A percentile compares a stretch with the other conserved stretches of the same genome.
These are phyloP conservation scores for Suillus spraguei DNA, from an alignment of 768 basidiomycete genomes.

Conservation along the genomic window DNA sequence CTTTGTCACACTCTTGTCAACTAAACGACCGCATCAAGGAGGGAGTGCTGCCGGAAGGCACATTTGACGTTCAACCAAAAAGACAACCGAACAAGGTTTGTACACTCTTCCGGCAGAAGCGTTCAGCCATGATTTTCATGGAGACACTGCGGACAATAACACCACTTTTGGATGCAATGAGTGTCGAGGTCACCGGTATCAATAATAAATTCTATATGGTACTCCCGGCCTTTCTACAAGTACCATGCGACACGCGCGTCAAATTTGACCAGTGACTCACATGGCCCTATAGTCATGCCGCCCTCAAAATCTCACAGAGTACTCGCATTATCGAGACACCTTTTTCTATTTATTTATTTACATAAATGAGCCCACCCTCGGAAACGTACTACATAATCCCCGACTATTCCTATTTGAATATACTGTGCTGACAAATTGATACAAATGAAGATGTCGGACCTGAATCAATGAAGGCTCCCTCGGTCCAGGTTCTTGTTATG, in stretches of 20 bases:
- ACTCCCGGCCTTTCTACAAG: neutral
- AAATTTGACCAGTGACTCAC: conserved; percentile 6
- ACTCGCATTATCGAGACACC: neutral
- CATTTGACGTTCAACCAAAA: conserved; percentile 10
- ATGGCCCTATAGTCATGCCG: neutral
- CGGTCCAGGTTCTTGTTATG: conserved; percentile 12
- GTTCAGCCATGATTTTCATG: conserved; percentile 20
- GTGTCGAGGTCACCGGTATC: conserved; percentile 7
- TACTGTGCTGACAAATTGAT: neutral
- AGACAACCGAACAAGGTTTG: conserved; percentile 19
- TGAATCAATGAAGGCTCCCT: conserved; percentile 7
- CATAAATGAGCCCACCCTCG: conserved; percentile 4
- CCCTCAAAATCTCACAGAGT: neutral
- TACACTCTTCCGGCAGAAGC: conserved; percentile 13
- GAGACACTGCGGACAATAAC: conserved; percentile 19
- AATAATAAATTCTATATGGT: neutral
- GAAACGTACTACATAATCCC: conserved; percentile 12
- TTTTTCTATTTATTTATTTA: conserved; percentile 1
- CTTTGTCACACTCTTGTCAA: conserved; percentile 4
- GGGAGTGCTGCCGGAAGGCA: conserved; percentile 9
- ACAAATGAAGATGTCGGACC: neutral
- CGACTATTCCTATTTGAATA: conserved; percentile 11
- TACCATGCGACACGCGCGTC: conserved; percentile 4
- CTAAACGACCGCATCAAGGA: conserved; percentile 5
- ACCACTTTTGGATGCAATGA: conserved; percentile 10